A percentile compares a stretch with the other conserved stretches of the same genome.
Conservation (phyloP, 495 filamentous ascomycete genomes). For the Cercophora newfieldiana region DNA sequence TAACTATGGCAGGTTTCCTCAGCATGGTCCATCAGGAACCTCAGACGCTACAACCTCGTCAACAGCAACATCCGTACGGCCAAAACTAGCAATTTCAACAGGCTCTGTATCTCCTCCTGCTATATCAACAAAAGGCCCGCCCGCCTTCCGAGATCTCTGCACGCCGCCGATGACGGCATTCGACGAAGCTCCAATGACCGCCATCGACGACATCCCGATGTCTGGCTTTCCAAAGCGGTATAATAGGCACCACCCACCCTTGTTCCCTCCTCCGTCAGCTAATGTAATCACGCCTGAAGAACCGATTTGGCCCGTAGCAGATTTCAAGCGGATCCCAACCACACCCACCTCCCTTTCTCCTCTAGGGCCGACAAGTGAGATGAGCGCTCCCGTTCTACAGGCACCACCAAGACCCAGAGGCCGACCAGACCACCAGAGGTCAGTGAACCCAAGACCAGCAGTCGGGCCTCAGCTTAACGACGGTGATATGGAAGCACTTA, state of each 20-base stretch:
- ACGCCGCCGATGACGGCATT: conserved; percentile 26
- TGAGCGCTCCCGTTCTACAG: not conserved
- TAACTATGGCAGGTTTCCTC: not conserved
- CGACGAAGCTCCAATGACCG: conserved; percentile 19
- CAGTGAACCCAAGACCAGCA: not conserved
- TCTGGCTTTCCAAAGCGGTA: conserved; percentile 5
- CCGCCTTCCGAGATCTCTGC: conserved; percentile 24
- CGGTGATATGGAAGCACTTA: not conserved
- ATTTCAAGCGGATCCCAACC: conserved; percentile 3
- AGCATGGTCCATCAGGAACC: not conserved
- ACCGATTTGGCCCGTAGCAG: conserved; percentile 21
- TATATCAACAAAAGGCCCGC: conserved; percentile 5
- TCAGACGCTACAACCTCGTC: not conserved
- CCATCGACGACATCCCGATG: conserved; percentile 14
- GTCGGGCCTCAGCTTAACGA: not conserved
- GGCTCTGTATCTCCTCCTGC: conserved; percentile 18
- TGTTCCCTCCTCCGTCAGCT: conserved; percentile 18
- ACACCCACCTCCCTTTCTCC: not conserved
- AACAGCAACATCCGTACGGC: conserved; percentile 6
- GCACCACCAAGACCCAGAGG: not conserved
- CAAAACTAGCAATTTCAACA: conserved; percentile 27
- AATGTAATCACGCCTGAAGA: conserved; percentile 25
- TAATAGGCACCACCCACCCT: conserved; percentile 1
- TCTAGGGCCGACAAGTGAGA: not conserved
- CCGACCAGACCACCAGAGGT: not conserved